These are phyloP conservation scores for Mycena vulgaris DNA, from an alignment of 768 basidiomycete genomes.

Conservation along the genomic window DNA sequence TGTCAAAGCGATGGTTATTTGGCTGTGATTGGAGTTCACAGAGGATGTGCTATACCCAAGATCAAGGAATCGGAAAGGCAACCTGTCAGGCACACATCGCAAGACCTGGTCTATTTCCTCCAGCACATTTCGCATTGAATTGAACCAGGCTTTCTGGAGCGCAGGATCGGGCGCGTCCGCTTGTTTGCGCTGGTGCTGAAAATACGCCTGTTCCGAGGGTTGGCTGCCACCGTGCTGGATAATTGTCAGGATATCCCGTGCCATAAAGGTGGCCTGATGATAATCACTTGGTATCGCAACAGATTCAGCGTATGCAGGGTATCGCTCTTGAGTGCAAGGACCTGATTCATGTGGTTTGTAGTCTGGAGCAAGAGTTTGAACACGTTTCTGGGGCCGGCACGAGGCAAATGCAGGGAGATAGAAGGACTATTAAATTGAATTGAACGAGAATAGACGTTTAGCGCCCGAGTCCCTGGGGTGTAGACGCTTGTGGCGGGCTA, in stretches of 20 bases:
- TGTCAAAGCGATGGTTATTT: conserved; percentile 20
- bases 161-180: conserved; percentile 34
- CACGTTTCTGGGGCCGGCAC: conserved; percentile 22
- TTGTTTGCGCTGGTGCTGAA: conserved; percentile 36
- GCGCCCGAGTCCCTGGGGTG: no score
- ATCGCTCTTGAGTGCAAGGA: conserved; percentile 23
- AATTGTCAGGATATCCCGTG: not conserved
- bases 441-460: conserved; percentile 7
- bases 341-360: conserved; percentile 24
- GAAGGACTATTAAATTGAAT: conserved; percentile 9
- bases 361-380: not conserved
- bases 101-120: conserved; percentile 43
- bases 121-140: conserved; percentile 39
- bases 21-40: not conserved
- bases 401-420: conserved; percentile 20
- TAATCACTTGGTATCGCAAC: conserved; percentile 32
- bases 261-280: no score
- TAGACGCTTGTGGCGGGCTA: no score
- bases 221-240: conserved; percentile 7
- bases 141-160: conserved; percentile 41
- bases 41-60: conserved; percentile 40
- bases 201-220: conserved; percentile 29
- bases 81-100: conserved; percentile 30
- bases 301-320: conserved; percentile 30
- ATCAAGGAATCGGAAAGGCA: conserved; percentile 45